Evolutionary conservation across 108 stramenopile species (phyloP).

Genomic region (Schizochytrium sp.): DNA sequence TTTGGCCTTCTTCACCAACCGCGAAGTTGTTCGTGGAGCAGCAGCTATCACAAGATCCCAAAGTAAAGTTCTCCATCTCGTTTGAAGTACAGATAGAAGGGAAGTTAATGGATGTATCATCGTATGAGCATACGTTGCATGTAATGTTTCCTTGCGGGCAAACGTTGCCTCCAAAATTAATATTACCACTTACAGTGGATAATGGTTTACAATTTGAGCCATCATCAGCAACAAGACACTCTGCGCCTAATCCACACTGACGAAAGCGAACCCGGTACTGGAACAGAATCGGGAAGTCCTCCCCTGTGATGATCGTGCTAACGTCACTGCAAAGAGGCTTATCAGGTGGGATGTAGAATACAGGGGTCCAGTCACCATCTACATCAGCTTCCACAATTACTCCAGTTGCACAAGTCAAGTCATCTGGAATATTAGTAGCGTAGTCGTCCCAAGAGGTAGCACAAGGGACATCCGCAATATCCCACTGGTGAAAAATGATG

Average conservation of each 20-base stretch:
- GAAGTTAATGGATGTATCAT: background rate
- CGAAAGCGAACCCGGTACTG: conserved; percentile 21
- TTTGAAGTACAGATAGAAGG: background rate
- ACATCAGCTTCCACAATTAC: conserved; percentile 10
- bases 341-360: conserved; percentile 7
- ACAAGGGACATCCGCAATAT: background rate
- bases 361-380: conserved; percentile 11
- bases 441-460: background rate
- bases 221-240: conserved; percentile 4
- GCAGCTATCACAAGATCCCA: background rate
- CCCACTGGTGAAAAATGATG: conserved; percentile 10
- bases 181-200: background rate
- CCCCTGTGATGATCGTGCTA: background rate
- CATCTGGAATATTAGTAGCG: background rate
- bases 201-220: background rate
- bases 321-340: background rate
- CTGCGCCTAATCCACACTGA: conserved; percentile 8
- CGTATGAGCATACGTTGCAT: background rate
- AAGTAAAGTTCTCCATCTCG: background rate
- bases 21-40: conserved; percentile 11
- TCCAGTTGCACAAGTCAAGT: background rate
- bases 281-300: conserved; percentile 37
- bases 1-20: background rate
- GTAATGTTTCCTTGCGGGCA: background rate
- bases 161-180: background rate